Evolutionary conservation across 2,329 filamentous ascomycete species (phyloP).

Genomic region (Colletotrichum kahawae): DNA sequence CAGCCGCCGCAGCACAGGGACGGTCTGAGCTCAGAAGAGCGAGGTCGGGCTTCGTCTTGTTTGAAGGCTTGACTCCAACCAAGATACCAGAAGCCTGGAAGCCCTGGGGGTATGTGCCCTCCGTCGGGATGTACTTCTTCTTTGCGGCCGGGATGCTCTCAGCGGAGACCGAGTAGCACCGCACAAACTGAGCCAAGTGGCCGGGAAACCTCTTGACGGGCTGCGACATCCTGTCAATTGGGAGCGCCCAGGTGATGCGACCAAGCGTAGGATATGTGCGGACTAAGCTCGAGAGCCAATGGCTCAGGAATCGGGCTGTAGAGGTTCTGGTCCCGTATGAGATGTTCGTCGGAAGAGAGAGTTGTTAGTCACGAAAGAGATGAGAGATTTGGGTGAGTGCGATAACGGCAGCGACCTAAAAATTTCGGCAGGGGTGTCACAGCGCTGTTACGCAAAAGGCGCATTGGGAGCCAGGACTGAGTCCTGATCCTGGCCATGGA

Average conservation of each 20-base stretch:
- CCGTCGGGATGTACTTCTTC: slow-evolving; percentile 85
- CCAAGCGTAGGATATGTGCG: not conserved
- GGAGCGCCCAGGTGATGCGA: not conserved
- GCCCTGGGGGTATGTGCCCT: slow-evolving; percentile 87
- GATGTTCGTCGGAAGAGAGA: not conserved
- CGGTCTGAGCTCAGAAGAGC: slow-evolving; percentile 86
- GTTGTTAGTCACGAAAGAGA: not conserved
- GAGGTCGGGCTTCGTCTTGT: slow-evolving; percentile 90
- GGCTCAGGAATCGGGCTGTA: not conserved
- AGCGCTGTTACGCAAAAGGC: not conserved
- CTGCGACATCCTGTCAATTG: slow-evolving; percentile 17
- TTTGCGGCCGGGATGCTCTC: slow-evolving; percentile 77
- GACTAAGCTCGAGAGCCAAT: slow-evolving; percentile 3
- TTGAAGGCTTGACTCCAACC: slow-evolving; percentile 91
- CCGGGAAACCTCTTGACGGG: slow-evolving; percentile 20
- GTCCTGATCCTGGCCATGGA: not conserved
- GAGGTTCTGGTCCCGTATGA: not conserved
- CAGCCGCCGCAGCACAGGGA: slow-evolving; percentile 85
- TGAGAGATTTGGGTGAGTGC: slow-evolving; percentile 13
- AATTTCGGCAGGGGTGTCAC: slow-evolving; percentile 7
- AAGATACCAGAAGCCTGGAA: slow-evolving; percentile 87
- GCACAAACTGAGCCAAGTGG: slow-evolving; percentile 30
- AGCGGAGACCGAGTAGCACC: slow-evolving; percentile 64
- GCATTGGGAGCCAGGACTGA: not conserved
- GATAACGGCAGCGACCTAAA: slow-evolving; percentile 9